phyloP scores from a whole-genome alignment of 305 asterid species.

The Nicotiana rustica region DNA sequence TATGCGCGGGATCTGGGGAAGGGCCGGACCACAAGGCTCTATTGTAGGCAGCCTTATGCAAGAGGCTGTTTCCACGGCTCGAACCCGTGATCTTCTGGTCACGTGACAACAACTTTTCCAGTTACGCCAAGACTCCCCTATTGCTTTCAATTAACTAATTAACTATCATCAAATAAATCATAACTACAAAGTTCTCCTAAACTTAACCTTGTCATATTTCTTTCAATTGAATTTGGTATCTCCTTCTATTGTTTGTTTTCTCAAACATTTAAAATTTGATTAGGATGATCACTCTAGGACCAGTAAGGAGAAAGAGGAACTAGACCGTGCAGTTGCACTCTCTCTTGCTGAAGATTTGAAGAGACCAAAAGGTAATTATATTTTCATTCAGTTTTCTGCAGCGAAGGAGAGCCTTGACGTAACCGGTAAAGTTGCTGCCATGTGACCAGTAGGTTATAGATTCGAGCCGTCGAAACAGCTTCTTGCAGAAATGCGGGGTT shows the following conservation, averaged over 20 bases:
- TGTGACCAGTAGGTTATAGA: no score
- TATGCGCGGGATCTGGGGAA: no score
- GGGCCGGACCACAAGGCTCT: no score
- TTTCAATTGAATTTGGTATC: not conserved
- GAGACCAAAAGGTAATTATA: conserved; percentile 69
- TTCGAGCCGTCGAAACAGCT: no score
- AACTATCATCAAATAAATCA: conserved; percentile 16
- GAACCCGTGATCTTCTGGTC: no score
- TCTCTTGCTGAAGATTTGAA: conserved; percentile 80
- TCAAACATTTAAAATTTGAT: conserved; percentile 36
- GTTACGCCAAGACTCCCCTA: not conserved
- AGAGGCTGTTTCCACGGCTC: no score
- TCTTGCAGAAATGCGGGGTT: no score
- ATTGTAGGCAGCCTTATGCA: no score
- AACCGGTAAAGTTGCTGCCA: no score
- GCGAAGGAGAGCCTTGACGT: no score
- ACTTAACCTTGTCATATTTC: not conserved
- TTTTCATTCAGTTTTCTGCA: not conserved
- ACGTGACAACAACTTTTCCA: no score
- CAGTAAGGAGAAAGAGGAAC: conserved; percentile 76
- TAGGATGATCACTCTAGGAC: conserved; percentile 84
- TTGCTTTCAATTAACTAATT: not conserved
- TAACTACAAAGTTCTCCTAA: not conserved
- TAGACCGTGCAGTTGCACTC: conserved; percentile 90
- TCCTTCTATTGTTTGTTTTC: not conserved